A percentile compares a stretch with the other conserved stretches of the same genome.
phyloP scores from a whole-genome alignment of 2,329 filamentous ascomycete species.

The Incumbomyces delicatus region DNA sequence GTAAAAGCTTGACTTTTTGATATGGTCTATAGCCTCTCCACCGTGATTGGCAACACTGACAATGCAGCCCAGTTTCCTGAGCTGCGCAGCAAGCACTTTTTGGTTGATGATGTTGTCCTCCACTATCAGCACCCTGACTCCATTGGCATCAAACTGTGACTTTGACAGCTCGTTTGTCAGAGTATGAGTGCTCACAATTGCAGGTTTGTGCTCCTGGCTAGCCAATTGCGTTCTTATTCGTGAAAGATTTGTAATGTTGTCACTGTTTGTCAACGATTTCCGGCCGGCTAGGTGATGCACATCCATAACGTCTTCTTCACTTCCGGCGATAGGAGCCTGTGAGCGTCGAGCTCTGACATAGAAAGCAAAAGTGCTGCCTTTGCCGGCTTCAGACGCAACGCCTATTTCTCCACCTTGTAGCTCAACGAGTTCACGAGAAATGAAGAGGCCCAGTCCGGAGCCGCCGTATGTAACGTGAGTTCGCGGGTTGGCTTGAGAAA shows the following conservation, averaged over 20 bases:
- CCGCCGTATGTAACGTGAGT: conserved; percentile 74
- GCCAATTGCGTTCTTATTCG: background rate
- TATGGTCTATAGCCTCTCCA: conserved; percentile 34
- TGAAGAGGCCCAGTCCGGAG: conserved; percentile 68
- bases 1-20: conserved; percentile 68
- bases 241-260: conserved; percentile 3
- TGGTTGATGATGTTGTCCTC: conserved; percentile 38
- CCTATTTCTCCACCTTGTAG: conserved; percentile 73
- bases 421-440: conserved; percentile 68
- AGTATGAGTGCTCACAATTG: background rate
- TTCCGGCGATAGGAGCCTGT: conserved; percentile 1
- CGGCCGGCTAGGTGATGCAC: background rate
- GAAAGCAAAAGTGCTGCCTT: conserved; percentile 50
- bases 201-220: background rate
- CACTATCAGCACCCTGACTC: conserved; percentile 28
- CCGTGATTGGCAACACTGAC: conserved; percentile 31
- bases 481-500: conserved; percentile 65
- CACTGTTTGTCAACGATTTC: conserved; percentile 9
- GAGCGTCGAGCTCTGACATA: conserved; percentile 40
- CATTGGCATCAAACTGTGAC: background rate
- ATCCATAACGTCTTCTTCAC: conserved; percentile 7
- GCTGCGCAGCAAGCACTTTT: conserved; percentile 29
- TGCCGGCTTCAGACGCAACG: conserved; percentile 48
- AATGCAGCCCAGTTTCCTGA: conserved; percentile 28
- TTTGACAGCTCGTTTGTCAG: background rate